phyloP scores from a whole-genome alignment of 176 grass and related monocot genomes.

The Canna indica region DNA sequence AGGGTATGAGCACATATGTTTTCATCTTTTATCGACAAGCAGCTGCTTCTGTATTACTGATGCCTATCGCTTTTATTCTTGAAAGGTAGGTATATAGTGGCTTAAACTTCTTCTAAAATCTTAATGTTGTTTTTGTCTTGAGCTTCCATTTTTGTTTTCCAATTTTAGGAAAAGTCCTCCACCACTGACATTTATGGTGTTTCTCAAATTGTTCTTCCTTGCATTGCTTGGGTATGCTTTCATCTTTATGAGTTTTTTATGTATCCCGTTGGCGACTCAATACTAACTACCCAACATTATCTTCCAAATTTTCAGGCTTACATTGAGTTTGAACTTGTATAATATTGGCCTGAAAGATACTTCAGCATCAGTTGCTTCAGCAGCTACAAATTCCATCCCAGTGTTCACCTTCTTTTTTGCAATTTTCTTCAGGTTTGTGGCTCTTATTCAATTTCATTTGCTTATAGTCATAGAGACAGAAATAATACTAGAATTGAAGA shows the following conservation, averaged over 20 bases:
- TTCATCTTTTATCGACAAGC: slow-evolving; percentile 91
- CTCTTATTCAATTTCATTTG: not conserved
- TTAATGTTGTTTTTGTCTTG: not conserved
- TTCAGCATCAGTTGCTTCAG: slow-evolving; percentile 36
- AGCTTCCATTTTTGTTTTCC: not conserved
- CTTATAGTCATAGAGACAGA: not conserved
- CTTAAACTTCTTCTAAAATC: not conserved
- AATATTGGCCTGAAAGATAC: slow-evolving; percentile 51
- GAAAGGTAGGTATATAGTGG: slow-evolving; percentile 12
- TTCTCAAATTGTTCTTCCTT: slow-evolving; percentile 65
- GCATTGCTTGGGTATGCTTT: slow-evolving; percentile 39
- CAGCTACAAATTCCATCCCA: slow-evolving; percentile 30
- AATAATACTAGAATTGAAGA: not conserved
- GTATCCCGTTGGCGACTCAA: not conserved
- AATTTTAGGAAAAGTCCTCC: slow-evolving; percentile 34
- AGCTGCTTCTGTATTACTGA: slow-evolving; percentile 35
- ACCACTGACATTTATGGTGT: slow-evolving; percentile 29
- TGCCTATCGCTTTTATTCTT: slow-evolving; percentile 35
- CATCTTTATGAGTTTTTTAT: not conserved
- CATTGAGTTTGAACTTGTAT: slow-evolving; percentile 16
- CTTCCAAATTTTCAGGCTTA: slow-evolving; percentile 19
- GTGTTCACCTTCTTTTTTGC: slow-evolving; percentile 62
- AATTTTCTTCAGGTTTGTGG: slow-evolving; percentile 34
- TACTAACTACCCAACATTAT: not conserved
- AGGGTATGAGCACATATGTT: slow-evolving; percentile 49